phyloP scores from a whole-genome alignment of 805 yeast genomes.

The Metschnikowia gruessii region DNA sequence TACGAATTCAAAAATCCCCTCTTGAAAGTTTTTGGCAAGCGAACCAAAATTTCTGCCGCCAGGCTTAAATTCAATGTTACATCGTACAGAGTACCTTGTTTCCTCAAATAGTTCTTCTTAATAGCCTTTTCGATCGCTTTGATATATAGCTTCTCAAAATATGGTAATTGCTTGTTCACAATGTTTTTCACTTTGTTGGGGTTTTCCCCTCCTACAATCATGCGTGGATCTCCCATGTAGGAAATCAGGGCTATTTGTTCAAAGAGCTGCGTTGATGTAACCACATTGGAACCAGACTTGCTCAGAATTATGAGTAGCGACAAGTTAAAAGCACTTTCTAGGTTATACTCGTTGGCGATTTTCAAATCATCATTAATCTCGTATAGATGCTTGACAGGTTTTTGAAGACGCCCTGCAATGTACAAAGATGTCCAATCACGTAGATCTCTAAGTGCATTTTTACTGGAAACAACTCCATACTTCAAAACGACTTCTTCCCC shows the following conservation, averaged over 20 bases:
- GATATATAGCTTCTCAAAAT: slow-evolving; percentile 70
- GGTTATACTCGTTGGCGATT: slow-evolving; percentile 68
- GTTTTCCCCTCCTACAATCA: slow-evolving; percentile 84
- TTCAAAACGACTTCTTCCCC: slow-evolving; percentile 49
- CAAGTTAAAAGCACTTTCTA: slow-evolving; percentile 72
- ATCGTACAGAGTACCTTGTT: background rate
- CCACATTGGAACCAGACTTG: slow-evolving; percentile 30
- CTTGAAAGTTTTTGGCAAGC: slow-evolving; percentile 15
- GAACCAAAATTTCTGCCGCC: slow-evolving; percentile 7
- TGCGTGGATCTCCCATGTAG: slow-evolving; percentile 87
- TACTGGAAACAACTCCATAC: slow-evolving; percentile 79
- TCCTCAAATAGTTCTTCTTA: slow-evolving; percentile 1
- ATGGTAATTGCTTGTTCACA: slow-evolving; percentile 67
- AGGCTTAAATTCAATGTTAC: background rate
- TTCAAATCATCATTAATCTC: slow-evolving; percentile 53
- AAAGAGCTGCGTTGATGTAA: slow-evolving; percentile 44
- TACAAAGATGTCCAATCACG: slow-evolving; percentile 84
- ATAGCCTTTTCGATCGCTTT: slow-evolving; percentile 46
- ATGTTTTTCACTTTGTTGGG: slow-evolving; percentile 86
- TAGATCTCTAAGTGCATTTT: slow-evolving; percentile 61
- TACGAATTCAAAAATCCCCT: slow-evolving; percentile 9
- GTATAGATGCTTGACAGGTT: slow-evolving; percentile 78
- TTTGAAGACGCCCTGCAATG: slow-evolving; percentile 89
- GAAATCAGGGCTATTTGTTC: slow-evolving; percentile 75
- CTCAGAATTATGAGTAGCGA: slow-evolving; percentile 60